Conservation (phyloP, 129 eudicot genomes). For the Arctium minus region DNA sequence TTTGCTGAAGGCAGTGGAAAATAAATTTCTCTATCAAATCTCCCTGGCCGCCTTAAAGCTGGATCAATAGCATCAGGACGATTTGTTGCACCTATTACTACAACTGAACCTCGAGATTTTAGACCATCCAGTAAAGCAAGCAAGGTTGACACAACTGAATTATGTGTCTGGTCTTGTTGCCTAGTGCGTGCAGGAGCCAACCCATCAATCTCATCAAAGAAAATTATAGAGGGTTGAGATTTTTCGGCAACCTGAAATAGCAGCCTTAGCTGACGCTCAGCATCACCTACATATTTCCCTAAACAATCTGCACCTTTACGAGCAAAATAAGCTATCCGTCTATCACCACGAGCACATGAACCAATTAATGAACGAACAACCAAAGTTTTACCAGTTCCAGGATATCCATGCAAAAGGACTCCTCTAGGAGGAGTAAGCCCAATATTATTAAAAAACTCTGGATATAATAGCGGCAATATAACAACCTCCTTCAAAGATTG, state of each 20-base stretch:
- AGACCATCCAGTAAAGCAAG: constrained; percentile 92
- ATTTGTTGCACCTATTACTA: constrained; percentile 97
- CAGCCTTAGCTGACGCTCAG: constrained; percentile 97
- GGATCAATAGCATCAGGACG: constrained; percentile 98
- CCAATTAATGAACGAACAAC: constrained; percentile 93
- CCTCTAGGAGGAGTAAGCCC: constrained; percentile 99
- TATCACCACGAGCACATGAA: constrained; percentile 96
- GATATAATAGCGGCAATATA: constrained; percentile 86
- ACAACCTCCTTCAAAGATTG: constrained; percentile 94
- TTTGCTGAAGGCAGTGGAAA: constrained; percentile 75
- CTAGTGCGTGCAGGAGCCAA: constrained; percentile 91
- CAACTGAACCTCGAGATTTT: constrained; percentile 94
- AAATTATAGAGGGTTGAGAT: constrained; percentile 94
- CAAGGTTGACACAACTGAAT: constrained; percentile 95
- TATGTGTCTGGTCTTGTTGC: constrained; percentile 98
- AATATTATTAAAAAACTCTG: constrained; percentile 68
- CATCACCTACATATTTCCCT: constrained; percentile 99
- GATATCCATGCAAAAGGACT: constrained; percentile 93
- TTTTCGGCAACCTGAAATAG: constrained; percentile 95
- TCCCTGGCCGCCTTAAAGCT: constrained; percentile 95
- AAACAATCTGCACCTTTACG: constrained; percentile 99
- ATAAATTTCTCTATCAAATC: constrained; percentile 92
- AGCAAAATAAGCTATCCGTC: constrained; percentile 89
- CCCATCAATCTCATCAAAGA: constrained; percentile 98
- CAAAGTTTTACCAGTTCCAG: constrained; percentile 98